These are phyloP conservation scores for Cystobasidium sp. DNA, from an alignment of 1,284 basidiomycete genomes.

Conservation along the genomic window DNA sequence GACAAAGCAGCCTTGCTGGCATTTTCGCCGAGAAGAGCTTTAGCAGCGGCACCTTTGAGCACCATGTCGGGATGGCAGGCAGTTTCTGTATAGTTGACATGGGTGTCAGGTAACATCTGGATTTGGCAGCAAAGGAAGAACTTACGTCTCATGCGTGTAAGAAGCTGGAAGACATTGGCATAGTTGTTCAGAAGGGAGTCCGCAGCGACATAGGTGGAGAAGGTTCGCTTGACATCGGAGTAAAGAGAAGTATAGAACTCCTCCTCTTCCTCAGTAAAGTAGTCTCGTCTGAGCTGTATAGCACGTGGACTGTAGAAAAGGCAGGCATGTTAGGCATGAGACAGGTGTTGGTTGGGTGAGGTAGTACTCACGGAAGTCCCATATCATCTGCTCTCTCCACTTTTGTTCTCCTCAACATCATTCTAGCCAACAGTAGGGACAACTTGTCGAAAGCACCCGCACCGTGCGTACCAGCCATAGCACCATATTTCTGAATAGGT, in stretches of 20 bases:
- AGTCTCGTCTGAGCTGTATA: conserved; percentile 84
- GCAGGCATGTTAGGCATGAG: neutral
- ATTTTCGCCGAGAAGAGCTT: conserved; percentile 58
- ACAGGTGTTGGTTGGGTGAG: neutral
- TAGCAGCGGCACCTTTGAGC: conserved; percentile 80
- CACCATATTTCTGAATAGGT: conserved; percentile 79
- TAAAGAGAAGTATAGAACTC: conserved; percentile 92
- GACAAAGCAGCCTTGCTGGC: conserved; percentile 71
- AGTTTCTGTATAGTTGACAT: too few relatives aligned
- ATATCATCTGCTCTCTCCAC: conserved; percentile 95
- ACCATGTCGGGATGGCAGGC: conserved; percentile 80
- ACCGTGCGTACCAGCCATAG: conserved; percentile 70
- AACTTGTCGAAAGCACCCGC: conserved; percentile 85
- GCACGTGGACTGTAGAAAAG: conserved; percentile 69
- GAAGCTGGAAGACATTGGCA: conserved; percentile 82
- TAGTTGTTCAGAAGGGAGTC: conserved; percentile 79
- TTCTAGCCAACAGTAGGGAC: conserved; percentile 77
- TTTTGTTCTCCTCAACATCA: conserved; percentile 83
- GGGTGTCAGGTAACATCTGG: too few relatives aligned
- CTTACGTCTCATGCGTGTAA: conserved; percentile 80
- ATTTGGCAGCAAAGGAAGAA: too few relatives aligned
- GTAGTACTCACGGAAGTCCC: conserved; percentile 69
- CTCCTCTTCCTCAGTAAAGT: conserved; percentile 95
- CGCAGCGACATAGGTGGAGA: conserved; percentile 84
- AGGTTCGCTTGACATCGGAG: conserved; percentile 88